Evolutionary conservation across 208 protist species (phyloP), one percentile per base, ranked within the genome.

Genomic region (Angomonas deanei): DNA sequence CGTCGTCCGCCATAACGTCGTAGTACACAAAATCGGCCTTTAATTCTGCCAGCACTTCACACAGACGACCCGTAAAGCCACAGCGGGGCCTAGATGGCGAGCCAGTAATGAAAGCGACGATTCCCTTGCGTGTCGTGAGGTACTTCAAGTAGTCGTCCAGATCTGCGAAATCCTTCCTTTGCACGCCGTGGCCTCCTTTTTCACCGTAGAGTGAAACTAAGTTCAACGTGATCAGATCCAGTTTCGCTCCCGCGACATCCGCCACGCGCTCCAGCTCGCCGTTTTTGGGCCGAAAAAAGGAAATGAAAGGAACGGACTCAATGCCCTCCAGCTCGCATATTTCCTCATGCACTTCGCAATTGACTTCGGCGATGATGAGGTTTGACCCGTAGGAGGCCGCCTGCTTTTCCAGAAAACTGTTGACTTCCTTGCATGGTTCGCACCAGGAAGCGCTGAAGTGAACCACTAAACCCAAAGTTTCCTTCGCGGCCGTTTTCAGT

Each of bases 41-140:
- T 30, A 91, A 49, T 19, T 88, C 63, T 6, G 82, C 53, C 30
- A 97, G 69, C 47, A 97, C 77, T 47, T 92, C 78, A 38, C 87
- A 84, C 28, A 96, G 80, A 5, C 78, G 78, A 2, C 75, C 67
- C 0, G 88, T 95, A 70, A 98, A 98, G 24, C 92, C 92, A 69
- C 94, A 98, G 27, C 85, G 84, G 39, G 94, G 94, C 8, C 64
- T 77, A 11, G 84, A 92, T 4, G 94, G 92, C 13, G 81, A 83
- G 17, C 94, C 94, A 0, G 94, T 98, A 56, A 98, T 95, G 76
- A 98, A 97, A 19, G 88, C 67, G 27, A 98, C 81, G 1, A 97
- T 73, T 32, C 85, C 83, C 8, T 70, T 70, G 33, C 86, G 74
- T 24, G 69, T 84, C 4, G 88, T 94, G n/a, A 97, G 70, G 56